phyloP scores from a whole-genome alignment of 2,329 filamentous ascomycete species.

The Orbilia oligospora region DNA sequence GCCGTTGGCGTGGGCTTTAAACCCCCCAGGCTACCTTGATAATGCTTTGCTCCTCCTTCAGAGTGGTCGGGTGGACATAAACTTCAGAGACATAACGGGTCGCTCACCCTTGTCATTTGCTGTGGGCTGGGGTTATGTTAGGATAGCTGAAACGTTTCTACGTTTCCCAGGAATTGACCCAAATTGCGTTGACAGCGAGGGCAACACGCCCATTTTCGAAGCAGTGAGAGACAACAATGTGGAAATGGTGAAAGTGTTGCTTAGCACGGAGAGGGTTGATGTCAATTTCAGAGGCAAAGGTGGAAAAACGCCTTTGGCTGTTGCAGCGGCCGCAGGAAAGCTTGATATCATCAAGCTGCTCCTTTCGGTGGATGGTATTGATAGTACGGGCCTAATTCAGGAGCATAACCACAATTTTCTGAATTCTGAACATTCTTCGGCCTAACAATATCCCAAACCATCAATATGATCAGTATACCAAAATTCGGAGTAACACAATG shows the following conservation, averaged over 20 bases:
- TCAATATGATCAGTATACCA: too few species aligned
- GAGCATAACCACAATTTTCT: too few species aligned
- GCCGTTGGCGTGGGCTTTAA: conserved; percentile 25
- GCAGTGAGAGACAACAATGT: conserved; percentile 20
- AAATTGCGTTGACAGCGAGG: conserved; percentile 24
- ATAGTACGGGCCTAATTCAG: conserved; percentile 5
- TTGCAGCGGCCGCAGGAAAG: not conserved
- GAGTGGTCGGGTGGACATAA: conserved; percentile 22
- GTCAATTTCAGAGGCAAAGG: conserved; percentile 11
- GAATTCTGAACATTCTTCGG: not conserved
- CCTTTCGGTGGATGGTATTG: conserved; percentile 26
- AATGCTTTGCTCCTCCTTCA: conserved; percentile 10
- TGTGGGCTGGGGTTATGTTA: conserved; percentile 14
- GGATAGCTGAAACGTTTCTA: conserved; percentile 8
- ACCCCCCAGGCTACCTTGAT: conserved; percentile 21
- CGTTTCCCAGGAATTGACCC: conserved; percentile 19
- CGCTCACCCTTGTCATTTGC: conserved; percentile 29
- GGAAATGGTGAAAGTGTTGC: conserved; percentile 20
- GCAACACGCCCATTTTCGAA: conserved; percentile 28
- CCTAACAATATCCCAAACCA: too few species aligned
- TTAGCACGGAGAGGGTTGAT: conserved; percentile 16
- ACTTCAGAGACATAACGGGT: conserved; percentile 15
- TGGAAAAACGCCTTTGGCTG: conserved; percentile 10
- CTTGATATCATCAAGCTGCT: conserved; percentile 15
- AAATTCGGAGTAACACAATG: too few species aligned